Evolutionary conservation across 1,284 basidiomycete species (phyloP), one percentile per base, ranked within the genome.

Genomic region (Rhodotorula sp.): DNA sequence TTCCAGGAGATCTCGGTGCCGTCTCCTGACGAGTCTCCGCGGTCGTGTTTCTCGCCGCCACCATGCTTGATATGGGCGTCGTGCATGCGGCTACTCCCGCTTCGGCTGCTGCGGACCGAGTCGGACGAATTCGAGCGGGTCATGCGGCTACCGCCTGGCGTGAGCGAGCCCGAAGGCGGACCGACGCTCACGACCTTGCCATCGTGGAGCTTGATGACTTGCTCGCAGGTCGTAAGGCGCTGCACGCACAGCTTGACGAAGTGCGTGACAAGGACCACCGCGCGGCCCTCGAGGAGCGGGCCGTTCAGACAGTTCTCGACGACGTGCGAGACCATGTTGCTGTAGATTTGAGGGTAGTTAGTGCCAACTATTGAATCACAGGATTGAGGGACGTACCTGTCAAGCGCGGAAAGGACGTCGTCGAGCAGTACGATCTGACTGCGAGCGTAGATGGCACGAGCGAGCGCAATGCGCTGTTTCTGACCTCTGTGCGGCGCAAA

Each of bases 401-500:
- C 77, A 12, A 78, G 66, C 1, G 78, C 78, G 21, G 69, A 72
- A 13, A 79, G 74, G 13, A 78, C 64, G 54, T 79, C 78, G 55
- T 78, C 77, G 48, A 78, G 73, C 1, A 79, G 56, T n/a, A 77
- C 72, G 48, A 79, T 53, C 12, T 70, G 45, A 9, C 70, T 61
- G 9, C 62, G 59, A 4, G 78, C 61, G 82, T 98, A 99, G 41
- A 98, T 88, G 2, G 96, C 95, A 64, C 96, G 89, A 44, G 95
- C 95, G 13, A 96, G 85, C 0, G 92, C 90, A 58, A 92, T 91
- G 84, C 96, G 86, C 52, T 94, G 93, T 79, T 98, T 97, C 81
- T 99, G 96, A 45, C 96, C 96, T 5, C 74, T 73, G 48, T 90
- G 91, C 45, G 93, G 81, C 86, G 34, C 27, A 41, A 19, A 16